Base-by-base conservation (phyloP, 306 rosid species). In the Prunus salicina region DNA sequence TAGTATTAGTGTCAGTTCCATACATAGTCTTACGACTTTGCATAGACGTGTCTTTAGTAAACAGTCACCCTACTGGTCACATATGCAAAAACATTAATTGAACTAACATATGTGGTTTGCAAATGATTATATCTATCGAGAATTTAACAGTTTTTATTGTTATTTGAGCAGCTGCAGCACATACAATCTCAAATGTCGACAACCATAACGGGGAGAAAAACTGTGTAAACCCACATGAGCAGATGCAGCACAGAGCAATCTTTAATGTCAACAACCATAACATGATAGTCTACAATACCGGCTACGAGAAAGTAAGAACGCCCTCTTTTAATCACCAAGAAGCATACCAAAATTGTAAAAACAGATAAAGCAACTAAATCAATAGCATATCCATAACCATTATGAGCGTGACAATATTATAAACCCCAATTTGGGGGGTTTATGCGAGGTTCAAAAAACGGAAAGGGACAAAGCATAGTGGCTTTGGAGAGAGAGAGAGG, bases 401-500 rank as follows among this genome's bases (percentile, higher is more conserved):
- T 60, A 38, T 15, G 22, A 20, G 76, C 5, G 65, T 55, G 76
- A 32, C 76, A 20, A 52, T 20, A 28, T 41, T 68, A 12, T 67
- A 53, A 78, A 58, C 57, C 82, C 65, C 75, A 41, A 24, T 28
- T 32, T 30, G 0, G 10, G 76, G 52, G 71, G 46, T 34, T 78
- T 71, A 71, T 34, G 81, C 62, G 28, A 30, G 28, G 19, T 24
- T 56, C 18, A 75, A 82, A 41, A 72, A 24, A 52, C 84, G 61
- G 68, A 83, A 86, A 70, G 20, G 46, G 89, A 85, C 88, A 83
- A 66, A 71, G 69, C 25, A 46, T 68, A 85, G 86, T 81, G 79
- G 86, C 50, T 28, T 68, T 74, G 3, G 25, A 16, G 46, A 25
- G 53, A 60, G 58, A 45, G 65, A 45, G 80, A 57, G 68, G 60